Evolutionary conservation across 148 eudicot genomes (phyloP).

Genomic region (Diospyros lotus): DNA sequence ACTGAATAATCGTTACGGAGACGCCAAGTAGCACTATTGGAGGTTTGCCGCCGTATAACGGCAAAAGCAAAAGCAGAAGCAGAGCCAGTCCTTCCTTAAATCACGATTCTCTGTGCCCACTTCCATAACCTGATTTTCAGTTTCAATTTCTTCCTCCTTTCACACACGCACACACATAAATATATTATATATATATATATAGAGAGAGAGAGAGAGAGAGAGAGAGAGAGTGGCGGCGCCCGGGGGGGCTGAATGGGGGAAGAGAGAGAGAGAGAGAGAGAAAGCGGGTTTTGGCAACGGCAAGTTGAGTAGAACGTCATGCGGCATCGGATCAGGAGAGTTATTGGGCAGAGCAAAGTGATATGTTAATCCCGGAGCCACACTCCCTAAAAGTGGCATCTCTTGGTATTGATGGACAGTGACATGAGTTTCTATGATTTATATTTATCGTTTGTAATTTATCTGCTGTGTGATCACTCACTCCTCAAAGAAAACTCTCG

Average conservation of each 20-base stretch:
- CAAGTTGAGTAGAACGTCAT: neutral
- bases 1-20: neutral
- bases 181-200: neutral
- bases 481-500: neutral
- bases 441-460: neutral
- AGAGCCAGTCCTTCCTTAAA: neutral
- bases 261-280: neutral
- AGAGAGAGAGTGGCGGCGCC: neutral
- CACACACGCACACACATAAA: too few relatives aligned
- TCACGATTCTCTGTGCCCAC: neutral
- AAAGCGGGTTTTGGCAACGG: neutral
- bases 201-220: slow-evolving; percentile 1
- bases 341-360: neutral
- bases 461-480: neutral
- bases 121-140: neutral
- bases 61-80: neutral
- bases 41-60: neutral
- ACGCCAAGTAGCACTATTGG: neutral
- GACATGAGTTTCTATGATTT: neutral
- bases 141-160: neutral
- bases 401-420: neutral
- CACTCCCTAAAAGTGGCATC: neutral
- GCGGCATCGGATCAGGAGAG: neutral
- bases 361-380: neutral
- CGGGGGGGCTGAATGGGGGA: too few relatives aligned